Base-by-base conservation (phyloP, 2,329 filamentous ascomycete species). In the Monilinia aucupariae region DNA sequence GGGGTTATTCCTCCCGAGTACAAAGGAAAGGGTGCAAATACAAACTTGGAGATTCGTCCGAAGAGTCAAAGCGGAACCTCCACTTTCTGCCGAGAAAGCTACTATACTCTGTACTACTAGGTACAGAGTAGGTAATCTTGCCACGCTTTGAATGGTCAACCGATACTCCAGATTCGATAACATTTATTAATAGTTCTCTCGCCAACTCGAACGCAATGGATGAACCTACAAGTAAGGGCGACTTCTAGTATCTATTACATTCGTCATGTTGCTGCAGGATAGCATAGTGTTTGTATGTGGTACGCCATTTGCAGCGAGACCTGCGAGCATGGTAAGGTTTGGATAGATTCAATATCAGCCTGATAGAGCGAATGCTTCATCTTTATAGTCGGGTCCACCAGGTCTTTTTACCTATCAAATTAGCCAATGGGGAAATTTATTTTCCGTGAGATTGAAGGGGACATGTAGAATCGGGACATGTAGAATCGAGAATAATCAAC, bases 61-160 rank as follows among this genome's bases (percentile, higher is more conserved):
- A 43, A 55, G 25, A 20, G 53, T 56, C 53, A 58, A 58, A 58
- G 53, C 39, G 53, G 54, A 47, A 58, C 8, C 20, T 54, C 34
- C 37, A 39, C 32, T 30, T 27, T 43, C 52, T 55, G n/a, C n/a
- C n/a, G n/a, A n/a, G n/a, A n/a, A n/a, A n/a, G n/a, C n/a, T n/a
- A n/a, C n/a, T n/a, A n/a, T n/a, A n/a, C n/a, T n/a, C 22, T 43
- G 34, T 12, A 13, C 34, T 13, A 37, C 34, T 13, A 12, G 13
- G 34, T 37, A 37, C 34, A 8, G 34, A 12, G 7, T 37, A 37
- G 34, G 10, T 37, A 37, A 12, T 37, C 34, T 20, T 17, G 53
- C 53, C 27, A 56, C 45, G 53, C 39, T 55, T 55, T 43, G 53
- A 32, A 55, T 27, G 53, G 39, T 45, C 27, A 45, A 45, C 45